A percentile compares a stretch with the other conserved stretches of the same genome.
Conservation (phyloP, 176 grass and related monocot species). For the Triticum dicoccoides region DNA sequence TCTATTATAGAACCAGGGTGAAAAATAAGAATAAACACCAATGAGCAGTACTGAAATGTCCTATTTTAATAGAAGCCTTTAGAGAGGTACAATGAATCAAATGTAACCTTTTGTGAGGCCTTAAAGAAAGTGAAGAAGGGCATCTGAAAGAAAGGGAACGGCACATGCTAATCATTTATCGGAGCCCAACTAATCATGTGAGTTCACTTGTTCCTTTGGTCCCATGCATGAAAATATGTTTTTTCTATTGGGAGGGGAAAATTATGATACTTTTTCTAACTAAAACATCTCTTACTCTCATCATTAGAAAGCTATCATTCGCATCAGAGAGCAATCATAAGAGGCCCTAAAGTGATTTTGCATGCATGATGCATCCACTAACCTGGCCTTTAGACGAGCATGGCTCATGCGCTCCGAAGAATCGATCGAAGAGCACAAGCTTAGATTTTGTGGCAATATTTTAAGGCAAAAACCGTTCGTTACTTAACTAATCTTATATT, state of each 20-base stretch:
- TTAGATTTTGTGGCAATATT: slow-evolving; percentile 60
- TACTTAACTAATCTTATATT: not conserved
- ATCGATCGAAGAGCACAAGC: slow-evolving; percentile 43
- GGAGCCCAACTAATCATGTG: slow-evolving; percentile 88
- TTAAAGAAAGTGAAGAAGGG: slow-evolving; percentile 42
- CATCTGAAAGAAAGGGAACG: slow-evolving; percentile 59
- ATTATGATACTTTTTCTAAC: not conserved
- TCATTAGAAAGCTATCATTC: slow-evolving; percentile 48
- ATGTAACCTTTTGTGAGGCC: slow-evolving; percentile 44
- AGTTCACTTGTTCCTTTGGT: slow-evolving; percentile 62
- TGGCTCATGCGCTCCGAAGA: slow-evolving; percentile 29
- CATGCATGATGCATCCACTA: slow-evolving; percentile 52
- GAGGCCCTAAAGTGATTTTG: slow-evolving; percentile 38
- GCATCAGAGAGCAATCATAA: slow-evolving; percentile 71
- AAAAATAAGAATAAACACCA: not conserved
- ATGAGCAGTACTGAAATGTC: slow-evolving; percentile 22
- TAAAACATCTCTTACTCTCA: slow-evolving; percentile 42
- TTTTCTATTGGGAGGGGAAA: not conserved
- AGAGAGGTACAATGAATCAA: slow-evolving; percentile 68
- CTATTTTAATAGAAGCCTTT: slow-evolving; percentile 37
- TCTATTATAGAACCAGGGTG: slow-evolving; percentile 15
- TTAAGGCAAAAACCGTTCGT: slow-evolving; percentile 34
- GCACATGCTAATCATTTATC: slow-evolving; percentile 92
- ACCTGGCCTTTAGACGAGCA: slow-evolving; percentile 47
- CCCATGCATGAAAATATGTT: slow-evolving; percentile 20